These are phyloP conservation scores for Seiridium unicorne DNA, from an alignment of 2,329 filamentous ascomycete species.

Conservation along the genomic window DNA sequence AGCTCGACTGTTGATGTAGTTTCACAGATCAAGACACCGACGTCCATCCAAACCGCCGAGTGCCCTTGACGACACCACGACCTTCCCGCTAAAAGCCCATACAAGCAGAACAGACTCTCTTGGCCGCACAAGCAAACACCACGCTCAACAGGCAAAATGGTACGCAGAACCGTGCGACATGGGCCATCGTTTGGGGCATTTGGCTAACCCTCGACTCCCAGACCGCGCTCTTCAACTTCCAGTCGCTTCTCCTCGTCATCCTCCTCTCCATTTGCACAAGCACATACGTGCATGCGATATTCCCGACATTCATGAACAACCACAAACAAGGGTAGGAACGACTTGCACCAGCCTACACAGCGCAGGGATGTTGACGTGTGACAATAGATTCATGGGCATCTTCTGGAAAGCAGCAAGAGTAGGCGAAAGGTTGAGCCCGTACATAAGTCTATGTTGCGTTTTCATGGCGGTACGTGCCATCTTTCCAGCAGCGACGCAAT, in stretches of 20 bases:
- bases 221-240: conserved; percentile 99
- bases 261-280: conserved; percentile 95
- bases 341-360: no score
- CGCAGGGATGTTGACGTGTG: not conserved
- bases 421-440: conserved; percentile 90
- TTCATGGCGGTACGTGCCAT: conserved; percentile 75
- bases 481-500: not conserved
- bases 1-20: not conserved
- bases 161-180: not conserved
- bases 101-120: no score
- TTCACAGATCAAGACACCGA: no score
- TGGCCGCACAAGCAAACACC: no score
- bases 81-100: no score
- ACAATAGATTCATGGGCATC: conserved; percentile 68
- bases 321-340: conserved; percentile 80
- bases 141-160: not conserved
- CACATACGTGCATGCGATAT: conserved; percentile 87
- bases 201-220: conserved; percentile 33
- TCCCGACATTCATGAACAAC: conserved; percentile 85
- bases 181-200: not conserved
- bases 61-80: not conserved
- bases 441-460: conserved; percentile 90
- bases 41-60: not conserved
- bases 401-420: conserved; percentile 96
- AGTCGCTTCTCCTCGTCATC: conserved; percentile 90